Conservation (phyloP, 2,329 filamentous ascomycete species). For the Colletotrichum tropicale region DNA sequence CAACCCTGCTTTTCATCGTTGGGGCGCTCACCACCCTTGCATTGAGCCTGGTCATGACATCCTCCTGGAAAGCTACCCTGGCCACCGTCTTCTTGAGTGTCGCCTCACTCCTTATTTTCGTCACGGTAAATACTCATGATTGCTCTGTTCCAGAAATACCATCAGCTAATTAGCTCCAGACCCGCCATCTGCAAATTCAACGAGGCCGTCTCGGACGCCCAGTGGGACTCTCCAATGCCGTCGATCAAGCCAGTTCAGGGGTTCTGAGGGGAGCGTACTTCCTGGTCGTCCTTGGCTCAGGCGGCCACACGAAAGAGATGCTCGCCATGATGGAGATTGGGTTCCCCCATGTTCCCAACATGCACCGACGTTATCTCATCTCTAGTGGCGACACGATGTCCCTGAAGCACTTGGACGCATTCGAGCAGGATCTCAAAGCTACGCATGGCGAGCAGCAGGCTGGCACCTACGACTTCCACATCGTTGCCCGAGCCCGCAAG, state of each 20-base stretch:
- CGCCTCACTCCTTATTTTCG: constrained; percentile 26
- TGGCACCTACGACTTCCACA: constrained; percentile 66
- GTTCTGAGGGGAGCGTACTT: constrained; percentile 53
- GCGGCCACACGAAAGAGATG: constrained; percentile 96
- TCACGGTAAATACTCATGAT: constrained; percentile 28
- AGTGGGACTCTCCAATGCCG: not conserved
- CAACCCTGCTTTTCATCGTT: constrained; percentile 7
- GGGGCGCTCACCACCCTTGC: constrained; percentile 1
- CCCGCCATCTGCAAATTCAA: constrained; percentile 7
- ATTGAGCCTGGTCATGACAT: not conserved
- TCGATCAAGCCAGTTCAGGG: constrained; percentile 3
- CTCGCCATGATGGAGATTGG: constrained; percentile 75
- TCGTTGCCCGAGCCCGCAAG: constrained; percentile 75
- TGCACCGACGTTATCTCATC: constrained; percentile 82
- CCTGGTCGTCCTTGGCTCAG: constrained; percentile 86
- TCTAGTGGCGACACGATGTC: constrained; percentile 80
- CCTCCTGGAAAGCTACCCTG: constrained; percentile 7
- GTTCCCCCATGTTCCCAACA: constrained; percentile 51
- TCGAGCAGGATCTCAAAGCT: constrained; percentile 37
- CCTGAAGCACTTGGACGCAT: constrained; percentile 67
- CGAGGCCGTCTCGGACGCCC: not conserved
- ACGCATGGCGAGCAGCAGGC: constrained; percentile 23
- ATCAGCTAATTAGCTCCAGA: not conserved
- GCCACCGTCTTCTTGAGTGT: not conserved
- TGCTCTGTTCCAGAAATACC: not conserved